Base-by-base conservation (phyloP, 768 basidiomycete species). In the Pilatotrama ljubarskyi region DNA sequence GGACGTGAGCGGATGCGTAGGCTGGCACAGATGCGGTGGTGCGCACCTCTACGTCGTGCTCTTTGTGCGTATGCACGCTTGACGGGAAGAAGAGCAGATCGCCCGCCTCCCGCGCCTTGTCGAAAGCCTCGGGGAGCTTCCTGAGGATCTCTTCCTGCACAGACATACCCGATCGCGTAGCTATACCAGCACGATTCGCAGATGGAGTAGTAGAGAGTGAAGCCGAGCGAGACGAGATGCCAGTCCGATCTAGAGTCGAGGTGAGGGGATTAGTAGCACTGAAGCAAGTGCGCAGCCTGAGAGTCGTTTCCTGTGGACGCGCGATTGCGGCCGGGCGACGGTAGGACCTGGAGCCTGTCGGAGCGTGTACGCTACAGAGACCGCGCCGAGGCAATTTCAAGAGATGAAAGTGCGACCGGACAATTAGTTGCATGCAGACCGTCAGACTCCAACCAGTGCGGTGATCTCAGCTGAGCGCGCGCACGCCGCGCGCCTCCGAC, bases 81-180 rank as follows among this genome's bases (percentile, higher is more conserved):
- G 92, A 93, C n/a, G 86, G 84, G 67, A 90, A 95, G 77, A 90
- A 89, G 20, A 88, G 74, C 25, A 93, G 74, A 69, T 92, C 88
- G 1, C 88, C 88, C 13, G 84, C 78, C 35, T 78, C 76, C 18
- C 76, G 74, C 10, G 88, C 91, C 22, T 73, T 75, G n/a, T 84
- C 78, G 69, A 84, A 90, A 52, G 74, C 73, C n/a, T 73, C 72
- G 5, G 83, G 79, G 22, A 93, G 56, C 35, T 77, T 77, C 1
- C 78, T 66, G 58, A 93, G 74, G 64, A 91, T 82, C 53, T 85
- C 82, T 22, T 63, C 40, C 38, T 63, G 56, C 26, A 38, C 32
- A 32, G 46, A 17, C 61, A 58, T 52, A 13, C 17, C 44, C 51
- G 51, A 52, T 47, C 38, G 29, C 51, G 35, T 35, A 46, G 43